These are phyloP conservation scores for Hyaloperonospora arabidopsidis DNA, from an alignment of 352 stramenopile species.

Conservation along the genomic window DNA sequence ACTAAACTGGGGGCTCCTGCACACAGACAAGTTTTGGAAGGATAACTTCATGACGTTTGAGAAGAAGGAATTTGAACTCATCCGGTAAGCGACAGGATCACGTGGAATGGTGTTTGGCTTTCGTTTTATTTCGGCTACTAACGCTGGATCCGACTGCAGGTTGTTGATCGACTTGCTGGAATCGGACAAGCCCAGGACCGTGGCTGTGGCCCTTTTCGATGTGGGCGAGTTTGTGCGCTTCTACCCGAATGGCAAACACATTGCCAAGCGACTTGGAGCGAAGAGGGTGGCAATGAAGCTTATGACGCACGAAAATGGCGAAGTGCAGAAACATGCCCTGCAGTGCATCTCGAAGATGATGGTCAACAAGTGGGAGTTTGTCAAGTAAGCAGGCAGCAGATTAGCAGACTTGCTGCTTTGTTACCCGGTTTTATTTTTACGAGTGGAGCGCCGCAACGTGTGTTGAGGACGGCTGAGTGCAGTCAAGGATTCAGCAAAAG, in stretches of 20 bases:
- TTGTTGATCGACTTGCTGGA: slow-evolving; percentile 91
- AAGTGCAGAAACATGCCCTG: slow-evolving; percentile 96
- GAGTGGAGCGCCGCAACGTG: too few species aligned
- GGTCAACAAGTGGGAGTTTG: slow-evolving; percentile 97
- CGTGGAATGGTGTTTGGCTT: neutral
- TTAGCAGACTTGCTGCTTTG: neutral
- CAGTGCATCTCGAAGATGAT: slow-evolving; percentile 99
- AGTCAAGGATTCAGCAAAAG: too few species aligned
- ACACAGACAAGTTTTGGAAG: slow-evolving; percentile 98
- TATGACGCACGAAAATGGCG: slow-evolving; percentile 92
- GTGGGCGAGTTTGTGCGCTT: slow-evolving; percentile 96
- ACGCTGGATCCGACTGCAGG: slow-evolving; percentile 29
- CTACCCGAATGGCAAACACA: slow-evolving; percentile 94
- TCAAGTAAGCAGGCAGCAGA: slow-evolving; percentile 47
- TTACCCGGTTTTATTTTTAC: too few species aligned
- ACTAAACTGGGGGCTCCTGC: slow-evolving; percentile 92
- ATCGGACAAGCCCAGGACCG: slow-evolving; percentile 89
- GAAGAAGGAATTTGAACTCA: slow-evolving; percentile 92
- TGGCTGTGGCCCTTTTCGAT: slow-evolving; percentile 94
- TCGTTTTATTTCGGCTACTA: slow-evolving; percentile 1
- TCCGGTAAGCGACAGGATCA: slow-evolving; percentile 41
- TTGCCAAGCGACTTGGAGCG: slow-evolving; percentile 92
- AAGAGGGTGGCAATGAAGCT: slow-evolving; percentile 97
- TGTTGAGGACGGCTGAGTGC: too few species aligned
- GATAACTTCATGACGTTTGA: slow-evolving; percentile 97